Evolutionary conservation across 2,329 filamentous ascomycete species (phyloP).

Genomic region (Cadophora sp.): DNA sequence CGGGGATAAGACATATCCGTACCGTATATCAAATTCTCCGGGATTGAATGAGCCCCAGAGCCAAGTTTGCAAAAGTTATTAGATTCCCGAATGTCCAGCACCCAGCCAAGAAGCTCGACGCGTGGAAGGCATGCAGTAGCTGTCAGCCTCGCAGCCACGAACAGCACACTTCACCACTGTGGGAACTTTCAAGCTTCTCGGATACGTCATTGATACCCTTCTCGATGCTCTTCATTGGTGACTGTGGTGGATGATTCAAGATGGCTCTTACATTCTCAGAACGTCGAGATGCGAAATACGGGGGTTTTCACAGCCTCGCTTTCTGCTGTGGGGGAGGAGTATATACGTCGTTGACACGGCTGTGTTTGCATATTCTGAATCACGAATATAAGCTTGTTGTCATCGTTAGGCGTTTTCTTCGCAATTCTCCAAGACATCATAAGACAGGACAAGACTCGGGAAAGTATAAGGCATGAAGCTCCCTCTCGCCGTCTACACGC

Average conservation of each 20-base stretch:
- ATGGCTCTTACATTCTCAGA: not conserved
- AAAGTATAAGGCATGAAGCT: conserved; percentile 8
- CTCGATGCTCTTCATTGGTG: not conserved
- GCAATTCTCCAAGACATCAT: too few species aligned
- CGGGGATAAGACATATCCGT: too few species aligned
- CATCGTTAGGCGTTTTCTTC: not conserved
- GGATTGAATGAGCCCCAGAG: too few species aligned
- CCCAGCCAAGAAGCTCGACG: not conserved
- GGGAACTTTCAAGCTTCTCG: not conserved
- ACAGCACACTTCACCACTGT: not conserved
- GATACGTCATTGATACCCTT: not conserved
- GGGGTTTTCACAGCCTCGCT: not conserved
- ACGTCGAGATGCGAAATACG: not conserved
- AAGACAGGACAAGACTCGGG: not conserved
- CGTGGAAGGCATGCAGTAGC: not conserved
- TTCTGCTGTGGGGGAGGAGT: not conserved
- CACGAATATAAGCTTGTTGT: not conserved
- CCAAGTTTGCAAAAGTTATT: too few species aligned
- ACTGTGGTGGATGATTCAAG: not conserved
- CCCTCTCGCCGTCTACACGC: not conserved
- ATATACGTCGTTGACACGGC: not conserved
- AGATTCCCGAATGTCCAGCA: too few species aligned
- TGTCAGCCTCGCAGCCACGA: conserved; percentile 2
- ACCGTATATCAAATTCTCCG: too few species aligned
- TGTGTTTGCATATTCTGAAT: not conserved